These are phyloP conservation scores for Curvularia verruculosa DNA, from an alignment of 2,329 filamentous ascomycete genomes.

Conservation along the genomic window DNA sequence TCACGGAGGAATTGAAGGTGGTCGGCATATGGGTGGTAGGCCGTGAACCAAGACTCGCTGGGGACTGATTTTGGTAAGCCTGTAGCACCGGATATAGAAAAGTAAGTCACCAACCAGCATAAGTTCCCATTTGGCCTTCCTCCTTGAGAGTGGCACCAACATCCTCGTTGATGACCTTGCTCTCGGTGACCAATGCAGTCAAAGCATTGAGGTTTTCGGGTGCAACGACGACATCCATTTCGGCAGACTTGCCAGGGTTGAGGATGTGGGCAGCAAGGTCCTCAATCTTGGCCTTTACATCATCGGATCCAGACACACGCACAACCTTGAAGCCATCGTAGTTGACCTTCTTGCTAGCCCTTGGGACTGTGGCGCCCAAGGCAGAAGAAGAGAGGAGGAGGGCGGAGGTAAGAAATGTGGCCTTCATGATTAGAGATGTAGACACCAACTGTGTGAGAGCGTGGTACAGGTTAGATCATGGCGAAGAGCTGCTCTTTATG, in stretches of 20 bases:
- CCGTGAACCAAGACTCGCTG: slow-evolving; percentile 45
- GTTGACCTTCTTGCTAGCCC: slow-evolving; percentile 40
- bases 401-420: slow-evolving; percentile 32
- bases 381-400: slow-evolving; percentile 31
- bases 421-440: slow-evolving; percentile 35
- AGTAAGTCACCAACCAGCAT: slow-evolving; percentile 33
- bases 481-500: slow-evolving; percentile 22
- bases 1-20: slow-evolving; percentile 44
- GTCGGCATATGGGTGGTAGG: slow-evolving; percentile 46
- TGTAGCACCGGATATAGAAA: background rate
- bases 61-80: slow-evolving; percentile 30
- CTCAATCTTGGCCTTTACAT: slow-evolving; percentile 39
- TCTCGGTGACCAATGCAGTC: slow-evolving; percentile 33
- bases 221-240: slow-evolving; percentile 46
- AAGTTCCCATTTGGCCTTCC: slow-evolving; percentile 37
- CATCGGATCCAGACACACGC: slow-evolving; percentile 31
- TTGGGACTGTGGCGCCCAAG: slow-evolving; percentile 35
- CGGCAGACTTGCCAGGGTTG: slow-evolving; percentile 37
- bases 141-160: slow-evolving; percentile 42
- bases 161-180: slow-evolving; percentile 42
- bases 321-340: slow-evolving; percentile 48
- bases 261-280: slow-evolving; percentile 41
- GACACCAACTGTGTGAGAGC: slow-evolving; percentile 4
- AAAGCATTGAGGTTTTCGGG: slow-evolving; percentile 42
- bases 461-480: slow-evolving; percentile 1